Evolutionary conservation across 2,329 filamentous ascomycete species (phyloP).

Genomic region (Fusarium citri): DNA sequence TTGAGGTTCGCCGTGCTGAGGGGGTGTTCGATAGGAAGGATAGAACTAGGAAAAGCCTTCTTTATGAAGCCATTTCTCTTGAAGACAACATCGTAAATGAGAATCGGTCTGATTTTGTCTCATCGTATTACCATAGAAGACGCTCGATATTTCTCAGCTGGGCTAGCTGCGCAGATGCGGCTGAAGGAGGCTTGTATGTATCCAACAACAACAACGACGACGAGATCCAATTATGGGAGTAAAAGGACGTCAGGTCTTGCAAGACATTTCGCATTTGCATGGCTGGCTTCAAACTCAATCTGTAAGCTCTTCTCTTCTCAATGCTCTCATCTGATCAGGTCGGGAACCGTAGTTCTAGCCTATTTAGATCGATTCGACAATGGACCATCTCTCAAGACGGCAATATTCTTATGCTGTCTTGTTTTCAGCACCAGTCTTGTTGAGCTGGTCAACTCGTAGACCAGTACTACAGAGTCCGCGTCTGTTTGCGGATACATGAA

Average conservation of each 20-base stretch:
- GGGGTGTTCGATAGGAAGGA: neutral
- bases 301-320: neutral
- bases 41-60: no score
- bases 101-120: neutral
- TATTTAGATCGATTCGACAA: neutral
- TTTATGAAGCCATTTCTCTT: neutral
- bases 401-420: neutral
- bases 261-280: neutral
- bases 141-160: neutral
- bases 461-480: neutral
- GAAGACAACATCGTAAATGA: neutral
- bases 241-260: no score
- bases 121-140: neutral
- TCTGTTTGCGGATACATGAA: conserved; percentile 19
- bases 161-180: neutral
- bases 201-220: neutral
- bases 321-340: neutral
- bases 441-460: neutral
- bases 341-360: no score
- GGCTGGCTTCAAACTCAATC: neutral
- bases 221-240: neutral
- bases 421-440: neutral
- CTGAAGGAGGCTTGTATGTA: neutral
- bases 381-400: neutral
- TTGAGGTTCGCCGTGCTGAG: neutral